A percentile compares a stretch with the other conserved stretches of the same genome.
Evolutionary conservation across 306 rosid genomes (phyloP).

Genomic region (Quercus rubra): DNA sequence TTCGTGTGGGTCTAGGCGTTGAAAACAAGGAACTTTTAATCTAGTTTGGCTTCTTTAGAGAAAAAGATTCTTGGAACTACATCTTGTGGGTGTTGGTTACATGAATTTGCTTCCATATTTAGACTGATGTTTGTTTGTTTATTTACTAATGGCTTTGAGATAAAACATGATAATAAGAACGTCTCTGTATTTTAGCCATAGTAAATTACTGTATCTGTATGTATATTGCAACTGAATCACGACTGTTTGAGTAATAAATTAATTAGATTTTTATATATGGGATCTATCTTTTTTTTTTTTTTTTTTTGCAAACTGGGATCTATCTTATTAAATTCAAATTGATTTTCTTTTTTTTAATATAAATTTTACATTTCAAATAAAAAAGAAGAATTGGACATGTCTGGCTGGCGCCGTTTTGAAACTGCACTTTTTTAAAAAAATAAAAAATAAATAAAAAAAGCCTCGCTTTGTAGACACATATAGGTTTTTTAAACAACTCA

Average conservation of each 20-base stretch:
- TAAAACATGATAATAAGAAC: background rate
- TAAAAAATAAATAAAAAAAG: no score
- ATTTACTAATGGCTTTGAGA: background rate
- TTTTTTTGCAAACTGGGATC: background rate
- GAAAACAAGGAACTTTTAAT: constrained; percentile 32
- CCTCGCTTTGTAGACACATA: no score
- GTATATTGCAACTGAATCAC: background rate
- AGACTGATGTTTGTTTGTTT: background rate
- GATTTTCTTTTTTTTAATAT: background rate
- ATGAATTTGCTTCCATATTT: background rate
- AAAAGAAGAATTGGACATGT: background rate
- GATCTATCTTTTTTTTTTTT: background rate
- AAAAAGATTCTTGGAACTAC: background rate
- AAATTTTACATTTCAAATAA: background rate
- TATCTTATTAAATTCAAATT: background rate
- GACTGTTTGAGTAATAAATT: background rate
- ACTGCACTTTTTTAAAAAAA: no score
- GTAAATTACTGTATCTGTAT: background rate
- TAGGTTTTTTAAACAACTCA: no score
- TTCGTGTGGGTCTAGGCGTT: constrained; percentile 27
- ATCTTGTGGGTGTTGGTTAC: background rate
- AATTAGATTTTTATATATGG: background rate
- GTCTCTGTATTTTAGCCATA: background rate
- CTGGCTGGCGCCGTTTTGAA: background rate
- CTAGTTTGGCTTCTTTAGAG: constrained; percentile 15